Evolutionary conservation across 1,139 yeast species (phyloP), one percentile per base, ranked within the genome.

Genomic region (Geotrichum reessii): DNA sequence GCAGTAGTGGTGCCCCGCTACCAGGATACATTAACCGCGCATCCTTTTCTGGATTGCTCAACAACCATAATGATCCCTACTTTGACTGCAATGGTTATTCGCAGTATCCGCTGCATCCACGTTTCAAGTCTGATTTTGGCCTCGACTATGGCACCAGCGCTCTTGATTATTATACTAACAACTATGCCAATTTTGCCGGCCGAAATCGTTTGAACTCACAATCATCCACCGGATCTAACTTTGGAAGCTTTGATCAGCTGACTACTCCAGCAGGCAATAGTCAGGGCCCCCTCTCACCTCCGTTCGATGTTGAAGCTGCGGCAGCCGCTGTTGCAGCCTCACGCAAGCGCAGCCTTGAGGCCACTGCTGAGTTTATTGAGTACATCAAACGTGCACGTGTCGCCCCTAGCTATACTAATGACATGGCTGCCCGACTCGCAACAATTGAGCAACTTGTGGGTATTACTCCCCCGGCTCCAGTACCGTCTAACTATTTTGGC

Each of bases 391-490:
- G 84, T 64, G 73, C 81, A 50, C 79, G 80, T 64, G 66, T 79
- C 24, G 79, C 81, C 50, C 86, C 90, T 2, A 78, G 75, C 59
- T 87, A 86, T 73, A 81, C 80, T 63, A 65, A 74, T 57, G 89
- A 85, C 52, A 77, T 87, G 76, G 85, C 85, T 58, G 75, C 75
- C 56, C 83, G 81, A 61, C 78, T 87, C 66, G 79, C 79, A 64
- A 75, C 74, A 49, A 73, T 84, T 65, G 88, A 84, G 40, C 69
- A 67, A 33, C 64, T 65, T 55, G 59, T 72, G 50, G 56, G 56
- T 28, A 47, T 51, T 27, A 48, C 58, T 24, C 55, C 56, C 9
- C 62, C 66, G 55, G 61, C 73, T 14, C 64, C 73, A 50, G 74
- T 76, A 47, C 75, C 54, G 21, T 52, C 47, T 1, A 61, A 52